A percentile compares a stretch with the other conserved stretches of the same genome.
phyloP scores from a whole-genome alignment of 148 eudicot species.

The Dianthus caryophyllus region DNA sequence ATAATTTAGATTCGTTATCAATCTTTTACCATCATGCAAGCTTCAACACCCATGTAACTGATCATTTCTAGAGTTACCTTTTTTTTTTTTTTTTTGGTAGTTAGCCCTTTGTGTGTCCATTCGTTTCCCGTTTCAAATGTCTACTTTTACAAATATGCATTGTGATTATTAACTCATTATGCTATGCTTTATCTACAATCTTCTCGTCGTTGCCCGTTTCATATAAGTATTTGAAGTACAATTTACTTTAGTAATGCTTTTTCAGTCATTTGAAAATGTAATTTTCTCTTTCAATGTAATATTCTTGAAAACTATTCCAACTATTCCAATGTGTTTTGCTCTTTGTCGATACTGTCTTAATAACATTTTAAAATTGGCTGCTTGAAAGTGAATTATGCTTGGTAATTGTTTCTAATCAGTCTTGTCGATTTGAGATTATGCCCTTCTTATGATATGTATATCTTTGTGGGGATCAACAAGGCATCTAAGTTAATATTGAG shows the following conservation, averaged over 20 bases:
- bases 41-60: too few species aligned
- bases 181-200: conserved; percentile 3
- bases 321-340: background rate
- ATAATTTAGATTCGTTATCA: too few species aligned
- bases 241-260: conserved; percentile 13
- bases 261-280: conserved; percentile 14
- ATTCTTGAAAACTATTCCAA: conserved; percentile 2
- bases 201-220: background rate
- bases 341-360: background rate
- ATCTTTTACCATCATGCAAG: too few species aligned
- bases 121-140: conserved; percentile 11
- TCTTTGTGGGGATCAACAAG: background rate
- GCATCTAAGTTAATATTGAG: conserved; percentile 3
- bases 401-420: background rate
- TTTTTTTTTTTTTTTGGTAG: background rate
- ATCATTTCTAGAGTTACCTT: too few species aligned
- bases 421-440: background rate
- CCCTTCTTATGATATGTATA: background rate
- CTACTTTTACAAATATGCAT: conserved; percentile 19
- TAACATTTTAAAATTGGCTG: background rate
- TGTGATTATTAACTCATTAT: conserved; percentile 25
- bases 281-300: conserved; percentile 9
- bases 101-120: conserved; percentile 1
- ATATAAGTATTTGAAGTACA: conserved; percentile 4
- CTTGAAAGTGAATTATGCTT: background rate